Conservation (phyloP, 345 rosid species). For the Excoecaria cochinchinensis region DNA sequence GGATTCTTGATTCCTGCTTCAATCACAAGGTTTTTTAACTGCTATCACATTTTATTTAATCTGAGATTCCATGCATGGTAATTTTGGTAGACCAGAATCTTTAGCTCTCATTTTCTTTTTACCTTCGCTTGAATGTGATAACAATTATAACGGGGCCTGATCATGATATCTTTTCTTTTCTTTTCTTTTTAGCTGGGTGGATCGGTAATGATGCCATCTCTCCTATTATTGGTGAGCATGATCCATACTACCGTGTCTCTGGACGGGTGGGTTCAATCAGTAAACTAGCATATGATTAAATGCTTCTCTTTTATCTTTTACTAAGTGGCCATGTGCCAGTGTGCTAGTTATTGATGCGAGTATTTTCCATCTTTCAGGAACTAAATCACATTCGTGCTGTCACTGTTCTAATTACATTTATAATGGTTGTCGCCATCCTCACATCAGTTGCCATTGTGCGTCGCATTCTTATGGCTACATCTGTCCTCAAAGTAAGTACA, state of each 20-base stretch:
- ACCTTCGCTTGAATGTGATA: neutral
- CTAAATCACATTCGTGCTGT: slow-evolving; percentile 68
- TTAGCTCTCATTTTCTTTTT: neutral
- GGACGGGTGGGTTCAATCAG: slow-evolving; percentile 65
- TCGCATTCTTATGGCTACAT: slow-evolving; percentile 91
- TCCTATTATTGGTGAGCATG: slow-evolving; percentile 82
- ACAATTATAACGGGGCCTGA: neutral
- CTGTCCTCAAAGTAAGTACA: slow-evolving; percentile 83
- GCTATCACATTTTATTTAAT: neutral
- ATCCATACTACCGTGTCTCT: slow-evolving; percentile 70
- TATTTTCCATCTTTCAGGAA: slow-evolving; percentile 57
- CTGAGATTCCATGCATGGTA: neutral
- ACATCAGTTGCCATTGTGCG: slow-evolving; percentile 91
- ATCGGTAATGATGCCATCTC: slow-evolving; percentile 86
- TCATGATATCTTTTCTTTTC: slow-evolving; percentile 13
- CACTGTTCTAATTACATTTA: slow-evolving; percentile 74
- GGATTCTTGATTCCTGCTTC: neutral
- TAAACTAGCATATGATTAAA: neutral
- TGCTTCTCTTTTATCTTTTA: neutral
- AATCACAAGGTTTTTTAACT: neutral
- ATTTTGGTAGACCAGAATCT: neutral
- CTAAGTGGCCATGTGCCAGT: neutral
- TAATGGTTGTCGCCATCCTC: slow-evolving; percentile 71
- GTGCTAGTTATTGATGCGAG: slow-evolving; percentile 3
- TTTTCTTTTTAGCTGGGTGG: slow-evolving; percentile 78